phyloP scores from a whole-genome alignment of 805 yeast species.

The Kodamaea neixiangensis region DNA sequence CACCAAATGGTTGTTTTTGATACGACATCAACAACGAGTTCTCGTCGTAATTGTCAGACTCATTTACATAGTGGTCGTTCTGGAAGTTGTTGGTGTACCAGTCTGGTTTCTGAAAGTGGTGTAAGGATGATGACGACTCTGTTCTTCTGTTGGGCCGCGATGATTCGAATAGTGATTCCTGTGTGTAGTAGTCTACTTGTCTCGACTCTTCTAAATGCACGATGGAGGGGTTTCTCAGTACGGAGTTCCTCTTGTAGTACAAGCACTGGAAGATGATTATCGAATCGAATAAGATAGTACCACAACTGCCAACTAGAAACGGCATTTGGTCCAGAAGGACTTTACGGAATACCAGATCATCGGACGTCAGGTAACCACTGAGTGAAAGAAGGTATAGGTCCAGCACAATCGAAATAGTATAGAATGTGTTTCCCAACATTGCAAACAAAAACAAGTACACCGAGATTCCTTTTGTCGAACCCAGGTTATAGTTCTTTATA shows the following conservation, averaged over 20 bases:
- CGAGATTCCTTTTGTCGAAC: conserved; percentile 39
- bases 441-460: conserved; percentile 37
- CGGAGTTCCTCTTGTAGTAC: conserved; percentile 15
- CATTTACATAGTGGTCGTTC: background rate
- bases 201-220: background rate
- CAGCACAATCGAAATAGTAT: conserved; percentile 33
- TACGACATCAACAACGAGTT: conserved; percentile 7
- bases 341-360: conserved; percentile 3
- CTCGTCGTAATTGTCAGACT: conserved; percentile 10
- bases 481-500: conserved; percentile 26
- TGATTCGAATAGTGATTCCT: background rate
- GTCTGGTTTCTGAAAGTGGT: conserved; percentile 38
- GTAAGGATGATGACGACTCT: background rate
- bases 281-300: conserved; percentile 29
- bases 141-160: background rate
- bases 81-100: conserved; percentile 34
- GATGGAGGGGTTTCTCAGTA: conserved; percentile 1
- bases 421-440: conserved; percentile 37
- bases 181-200: background rate
- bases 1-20: background rate
- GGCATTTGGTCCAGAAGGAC: conserved; percentile 64
- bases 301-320: conserved; percentile 71
- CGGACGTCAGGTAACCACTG: conserved; percentile 11
- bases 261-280: conserved; percentile 37
- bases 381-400: conserved; percentile 26